phyloP scores from a whole-genome alignment of 192 early-diverging fungal species.

The Backusella circina region DNA sequence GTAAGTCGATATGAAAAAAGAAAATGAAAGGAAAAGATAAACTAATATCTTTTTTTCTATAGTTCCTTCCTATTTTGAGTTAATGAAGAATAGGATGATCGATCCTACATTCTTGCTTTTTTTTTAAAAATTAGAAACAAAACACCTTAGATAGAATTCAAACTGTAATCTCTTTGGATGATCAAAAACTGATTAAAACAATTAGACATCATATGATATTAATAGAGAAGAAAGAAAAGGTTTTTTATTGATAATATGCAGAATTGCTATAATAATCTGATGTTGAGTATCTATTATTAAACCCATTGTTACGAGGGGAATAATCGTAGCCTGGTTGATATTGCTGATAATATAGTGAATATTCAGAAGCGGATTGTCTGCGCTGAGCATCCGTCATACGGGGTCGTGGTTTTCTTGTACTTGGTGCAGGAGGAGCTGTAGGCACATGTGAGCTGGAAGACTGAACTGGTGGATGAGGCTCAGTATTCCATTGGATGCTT shows the following conservation, averaged over 20 bases:
- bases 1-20: slow-evolving; percentile 19
- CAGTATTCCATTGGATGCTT: slow-evolving; percentile 8
- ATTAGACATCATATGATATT: background rate
- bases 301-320: background rate
- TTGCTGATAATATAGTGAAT: background rate
- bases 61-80: slow-evolving; percentile 29
- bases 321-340: background rate
- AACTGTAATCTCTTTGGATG: background rate
- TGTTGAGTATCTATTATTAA: background rate
- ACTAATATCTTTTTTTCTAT: background rate
- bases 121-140: background rate
- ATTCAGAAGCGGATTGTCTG: slow-evolving; percentile 10
- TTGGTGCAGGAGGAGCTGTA: background rate
- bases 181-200: background rate
- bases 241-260: background rate
- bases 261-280: background rate
- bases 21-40: background rate
- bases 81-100: background rate
- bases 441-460: background rate
- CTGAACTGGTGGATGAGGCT: background rate
- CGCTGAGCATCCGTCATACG: background rate
- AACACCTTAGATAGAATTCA: background rate
- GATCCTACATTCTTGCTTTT: background rate
- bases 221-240: background rate
- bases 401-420: slow-evolving; percentile 3